Base-by-base conservation (phyloP, 2,329 filamentous ascomycete species). In the Sporothrix humicola region DNA sequence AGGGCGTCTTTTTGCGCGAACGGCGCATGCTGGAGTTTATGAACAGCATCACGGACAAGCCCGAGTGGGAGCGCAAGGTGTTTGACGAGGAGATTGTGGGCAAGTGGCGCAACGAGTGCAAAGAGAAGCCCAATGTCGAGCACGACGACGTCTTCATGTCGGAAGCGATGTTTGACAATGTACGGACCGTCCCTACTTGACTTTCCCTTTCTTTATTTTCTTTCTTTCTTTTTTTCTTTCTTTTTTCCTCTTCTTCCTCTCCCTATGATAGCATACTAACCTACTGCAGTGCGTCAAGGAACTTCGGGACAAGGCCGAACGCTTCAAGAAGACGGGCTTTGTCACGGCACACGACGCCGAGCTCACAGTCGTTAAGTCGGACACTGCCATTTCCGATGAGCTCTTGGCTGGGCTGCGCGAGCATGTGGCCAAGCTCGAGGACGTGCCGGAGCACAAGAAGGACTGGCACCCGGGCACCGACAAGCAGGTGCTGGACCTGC, bases 391-490 rank as follows among this genome's bases (percentile, higher is more conserved):
- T 2, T 75, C 82, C 4, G 46, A 66, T 0, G 75, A 74, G 7
- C 77, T 82, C 10, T 74, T 71, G 3, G 10, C 81, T 0, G 78
- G 78, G 0, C 79, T 90, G 1, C 77, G 75, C n/a, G 73, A 74
- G 6, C 83, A 82, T 5, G 83, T 86, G 52, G 77, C 79, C 17
- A 69, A 37, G 44, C 81, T 91, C 1, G 83, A 87, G 74, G 78
- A 82, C 20, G 82, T 85, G 2, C 83, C 85, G 6, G 72, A 72
- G 1, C 13, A 31, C 31, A 7, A 72, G 1, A 70, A 73, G 52
- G 88, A 90, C 79, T 91, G 85, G 84, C 87, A 91, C 78, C 89
- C 88, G 0, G 80, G 83, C 4, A 87, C 85, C 0, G 79, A 87
- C 69, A 79, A 83, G 1, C 84, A 82, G 76, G 87, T 91, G 1